Evolutionary conservation across 768 basidiomycete species (phyloP), one percentile per base, ranked within the genome.

Genomic region (Psilocybe azurescens): DNA sequence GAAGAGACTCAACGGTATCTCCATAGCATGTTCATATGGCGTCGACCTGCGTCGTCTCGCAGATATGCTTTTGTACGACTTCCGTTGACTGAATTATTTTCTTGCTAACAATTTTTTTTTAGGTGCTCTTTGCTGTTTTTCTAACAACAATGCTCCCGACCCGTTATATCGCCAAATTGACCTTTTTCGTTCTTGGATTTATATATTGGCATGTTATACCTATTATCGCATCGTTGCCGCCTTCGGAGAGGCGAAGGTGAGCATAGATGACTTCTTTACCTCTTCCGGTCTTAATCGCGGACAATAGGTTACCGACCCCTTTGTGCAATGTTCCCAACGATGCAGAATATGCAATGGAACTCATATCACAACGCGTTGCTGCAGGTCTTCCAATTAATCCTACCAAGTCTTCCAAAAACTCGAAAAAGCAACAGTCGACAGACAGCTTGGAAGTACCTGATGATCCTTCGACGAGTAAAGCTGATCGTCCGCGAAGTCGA

Each of bases 291-390:
- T 24, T 30, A 9, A 32, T 11, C 10, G 24, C 52, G 14, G 20
- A 20, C 32, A 14, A 51, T 38, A 89, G 86, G 44, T 54, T 86
- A 11, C 82, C 84, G 20, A 74, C 78, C 6, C 73, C 78, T 3
- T 79, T 89, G 53, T 62, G 67, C 39, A 81, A 86, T 61, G 83
- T 82, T 10, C 89, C 89, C 0, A 90, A 88, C 3, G 88, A 91
- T 65, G 81, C 85, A 3, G 87, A 90, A 52, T 87, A 88, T 67
- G 88, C 89, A 2, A 89, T 90, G 85, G 81, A 88, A 39, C 70
- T 90, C 10, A 89, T 90, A 16, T 81, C 88, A 3, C 78, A 81
- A 59, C 83, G 89, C 7, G 78, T 89, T 3, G 80, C 83, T 36
- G 74, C 79, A 18, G 89, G 89, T 5, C 75, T 87, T 53, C 77